Evolutionary conservation across 2,329 filamentous ascomycete genomes (phyloP), one percentile per base, ranked within the genome.

Genomic region (Cadophora luteo-olivacea): DNA sequence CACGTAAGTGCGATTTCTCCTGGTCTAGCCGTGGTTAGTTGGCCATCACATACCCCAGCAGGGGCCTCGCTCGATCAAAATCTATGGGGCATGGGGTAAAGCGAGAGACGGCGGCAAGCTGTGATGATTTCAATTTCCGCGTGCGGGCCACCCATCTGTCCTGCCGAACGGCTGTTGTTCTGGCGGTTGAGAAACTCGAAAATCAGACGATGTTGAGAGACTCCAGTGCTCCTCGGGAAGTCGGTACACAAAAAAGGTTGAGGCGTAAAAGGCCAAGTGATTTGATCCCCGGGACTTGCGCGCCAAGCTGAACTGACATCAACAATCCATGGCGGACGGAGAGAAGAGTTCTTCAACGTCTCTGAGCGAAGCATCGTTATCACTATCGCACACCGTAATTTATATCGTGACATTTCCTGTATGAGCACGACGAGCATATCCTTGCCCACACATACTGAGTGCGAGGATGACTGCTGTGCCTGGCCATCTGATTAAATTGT

Each of bases 301-400:
- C n/a, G 45, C 65, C 64, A 60, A 63, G 64, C 22, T 29, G 64
- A 29, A 65, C 65, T 69, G 68, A 67, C 68, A 54, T 55, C 38
- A 62, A 32, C 16, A 29, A 51, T 33, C 60, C 57, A 60, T 60
- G 57, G 57, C 57, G 22, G n/a, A n/a, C 33, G 24, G 25, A 49
- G 19, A 65, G 55, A 33, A 51, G 55, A 36, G 22, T 45, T 60
- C 25, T 29, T 49, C 45, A 49, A 22, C 45, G 45, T 49, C n/a
- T 49, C 63, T 57, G 51, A 24, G 48, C 41, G 52, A 22, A n/a
- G 32, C 7, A 32, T 38, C 41, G 41, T 36, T n/a, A 24, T 22
- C 52, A 16, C 52, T 60, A 19, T 51, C 4, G 41, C 24, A 33
- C n/a, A 41, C 38, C 14, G 57, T 24, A 45, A 33, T 22, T 3